These are phyloP conservation scores for Cystobasidium tubakii DNA, from an alignment of 768 basidiomycete species.

Conservation along the genomic window DNA sequence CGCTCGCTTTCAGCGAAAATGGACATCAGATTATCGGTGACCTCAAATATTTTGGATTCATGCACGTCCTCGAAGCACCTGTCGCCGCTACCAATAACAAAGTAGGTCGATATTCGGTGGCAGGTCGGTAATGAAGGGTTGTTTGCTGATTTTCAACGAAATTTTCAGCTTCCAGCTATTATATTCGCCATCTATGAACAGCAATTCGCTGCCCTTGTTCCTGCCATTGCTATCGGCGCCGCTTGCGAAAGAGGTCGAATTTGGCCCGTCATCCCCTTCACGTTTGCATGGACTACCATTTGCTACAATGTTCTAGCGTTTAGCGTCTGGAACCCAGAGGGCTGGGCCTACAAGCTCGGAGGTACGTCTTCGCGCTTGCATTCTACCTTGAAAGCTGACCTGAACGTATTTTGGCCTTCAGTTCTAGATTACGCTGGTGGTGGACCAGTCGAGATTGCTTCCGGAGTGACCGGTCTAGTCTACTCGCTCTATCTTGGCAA, in stretches of 20 bases:
- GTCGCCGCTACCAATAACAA: slow-evolving; percentile 46
- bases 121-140: not conserved
- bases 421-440: slow-evolving; percentile 85
- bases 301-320: slow-evolving; percentile 81
- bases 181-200: slow-evolving; percentile 62
- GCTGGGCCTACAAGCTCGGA: slow-evolving; percentile 37
- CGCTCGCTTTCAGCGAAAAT: slow-evolving; percentile 74
- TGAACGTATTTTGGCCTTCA: slow-evolving; percentile 59
- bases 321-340: slow-evolving; percentile 34
- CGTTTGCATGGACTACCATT: slow-evolving; percentile 78
- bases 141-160: not conserved
- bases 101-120: slow-evolving; percentile 54
- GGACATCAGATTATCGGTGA: slow-evolving; percentile 79
- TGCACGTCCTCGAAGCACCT: slow-evolving; percentile 55
- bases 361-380: slow-evolving; percentile 56
- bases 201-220: slow-evolving; percentile 64
- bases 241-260: slow-evolving; percentile 82
- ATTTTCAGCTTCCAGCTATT: slow-evolving; percentile 20
- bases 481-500: slow-evolving; percentile 81
- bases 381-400: slow-evolving; percentile 53
- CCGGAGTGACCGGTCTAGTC: slow-evolving; percentile 84
- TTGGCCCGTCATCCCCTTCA: slow-evolving; percentile 78
- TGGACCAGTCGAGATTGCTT: slow-evolving; percentile 92
- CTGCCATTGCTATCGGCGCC: slow-evolving; percentile 61
- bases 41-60: slow-evolving; percentile 69